Conservation (phyloP, 768 basidiomycete species). For the Russula sp. region DNA sequence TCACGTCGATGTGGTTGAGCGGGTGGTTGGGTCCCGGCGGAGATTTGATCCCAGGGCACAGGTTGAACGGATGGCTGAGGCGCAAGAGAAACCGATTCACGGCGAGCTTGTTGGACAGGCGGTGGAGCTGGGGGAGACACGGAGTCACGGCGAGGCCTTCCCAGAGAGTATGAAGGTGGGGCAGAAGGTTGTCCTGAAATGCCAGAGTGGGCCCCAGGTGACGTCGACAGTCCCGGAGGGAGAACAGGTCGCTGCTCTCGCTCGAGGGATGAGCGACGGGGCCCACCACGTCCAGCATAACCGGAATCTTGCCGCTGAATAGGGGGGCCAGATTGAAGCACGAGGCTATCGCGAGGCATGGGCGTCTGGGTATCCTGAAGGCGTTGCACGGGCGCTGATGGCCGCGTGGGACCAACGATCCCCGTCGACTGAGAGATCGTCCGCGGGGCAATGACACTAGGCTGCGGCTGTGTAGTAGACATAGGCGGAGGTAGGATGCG, state of each 20-base stretch:
- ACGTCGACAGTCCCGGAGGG: slow-evolving; percentile 16
- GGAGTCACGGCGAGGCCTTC: slow-evolving; percentile 4
- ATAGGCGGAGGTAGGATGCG: slow-evolving; percentile 13
- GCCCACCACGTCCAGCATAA: slow-evolving; percentile 3
- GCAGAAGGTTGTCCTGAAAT: slow-evolving; percentile 1
- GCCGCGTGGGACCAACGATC: slow-evolving; percentile 2
- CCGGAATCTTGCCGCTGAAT: slow-evolving; percentile 12
- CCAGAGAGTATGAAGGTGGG: neutral
- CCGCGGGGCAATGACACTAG: slow-evolving; percentile 2
- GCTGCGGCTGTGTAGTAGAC: slow-evolving; percentile 12
- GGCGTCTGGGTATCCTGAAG: slow-evolving; percentile 12
- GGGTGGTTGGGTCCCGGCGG: neutral
- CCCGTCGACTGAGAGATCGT: slow-evolving; percentile 8
- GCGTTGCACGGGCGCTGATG: slow-evolving; percentile 5
- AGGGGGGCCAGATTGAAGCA: slow-evolving; percentile 1
- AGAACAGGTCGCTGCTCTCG: slow-evolving; percentile 27
- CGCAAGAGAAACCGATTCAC: slow-evolving; percentile 14
- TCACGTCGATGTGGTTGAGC: neutral
- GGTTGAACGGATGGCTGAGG: slow-evolving; percentile 8
- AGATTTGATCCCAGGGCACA: neutral
- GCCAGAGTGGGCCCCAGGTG: slow-evolving; percentile 3
- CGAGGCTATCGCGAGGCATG: slow-evolving; percentile 18
- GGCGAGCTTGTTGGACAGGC: slow-evolving; percentile 9
- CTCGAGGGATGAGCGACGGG: slow-evolving; percentile 22
- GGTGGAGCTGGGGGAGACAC: neutral